Percentiles rank a stretch among this genome's conserved stretches.
Conservation (phyloP, 805 yeast species). For the Wickerhamomyces subpelliculosus region DNA sequence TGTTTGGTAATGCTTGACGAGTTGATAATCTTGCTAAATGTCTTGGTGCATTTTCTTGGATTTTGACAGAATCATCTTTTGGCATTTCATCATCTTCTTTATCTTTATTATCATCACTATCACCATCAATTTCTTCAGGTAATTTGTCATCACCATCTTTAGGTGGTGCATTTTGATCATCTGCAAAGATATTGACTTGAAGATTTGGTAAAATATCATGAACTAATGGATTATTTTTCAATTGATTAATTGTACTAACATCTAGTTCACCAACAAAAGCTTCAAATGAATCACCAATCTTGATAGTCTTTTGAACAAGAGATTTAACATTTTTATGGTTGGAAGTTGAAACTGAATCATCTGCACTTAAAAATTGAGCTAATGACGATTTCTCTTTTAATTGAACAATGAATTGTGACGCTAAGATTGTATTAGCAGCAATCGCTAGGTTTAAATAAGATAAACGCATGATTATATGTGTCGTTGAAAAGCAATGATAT, state of each 20-base stretch:
- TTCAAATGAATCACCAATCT: slow-evolving; percentile 31
- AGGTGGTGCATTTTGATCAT: slow-evolving; percentile 4
- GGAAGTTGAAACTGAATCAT: not conserved
- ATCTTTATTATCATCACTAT: not conserved
- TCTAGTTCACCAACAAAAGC: slow-evolving; percentile 58
- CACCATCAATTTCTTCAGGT: not conserved
- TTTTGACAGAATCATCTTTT: slow-evolving; percentile 1
- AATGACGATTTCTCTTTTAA: not conserved
- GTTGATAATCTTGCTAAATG: slow-evolving; percentile 60
- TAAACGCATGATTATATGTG: no score
- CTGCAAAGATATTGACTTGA: slow-evolving; percentile 48
- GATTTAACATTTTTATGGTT: not conserved
- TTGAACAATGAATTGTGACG: no score
- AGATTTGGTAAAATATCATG: slow-evolving; percentile 63
- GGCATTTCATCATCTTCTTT: not conserved
- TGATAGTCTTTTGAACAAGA: not conserved
- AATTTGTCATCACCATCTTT: not conserved
- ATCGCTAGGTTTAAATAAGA: no score
- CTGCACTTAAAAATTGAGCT: no score
- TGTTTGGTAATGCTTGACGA: no score
- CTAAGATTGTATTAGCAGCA: no score
- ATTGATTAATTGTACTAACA: slow-evolving; percentile 29
- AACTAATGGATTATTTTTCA: slow-evolving; percentile 50
- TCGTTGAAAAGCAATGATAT: no score
- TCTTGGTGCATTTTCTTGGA: slow-evolving; percentile 46